Evolutionary conservation across 371 early-diverging fungal genomes (phyloP).

Genomic region (Mucor irregularis): DNA sequence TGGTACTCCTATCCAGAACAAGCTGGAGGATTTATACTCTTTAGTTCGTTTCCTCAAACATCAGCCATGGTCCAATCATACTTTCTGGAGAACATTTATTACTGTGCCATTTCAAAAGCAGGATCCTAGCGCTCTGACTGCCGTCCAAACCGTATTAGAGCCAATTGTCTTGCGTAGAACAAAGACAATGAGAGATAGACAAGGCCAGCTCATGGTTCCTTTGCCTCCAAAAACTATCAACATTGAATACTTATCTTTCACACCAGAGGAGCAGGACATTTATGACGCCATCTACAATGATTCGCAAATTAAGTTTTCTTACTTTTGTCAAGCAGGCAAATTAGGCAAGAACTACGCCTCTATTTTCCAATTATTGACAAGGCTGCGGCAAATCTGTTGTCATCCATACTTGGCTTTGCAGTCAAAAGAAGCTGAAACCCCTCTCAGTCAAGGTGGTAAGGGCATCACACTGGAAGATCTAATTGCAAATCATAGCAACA

Average conservation of each 20-base stretch:
- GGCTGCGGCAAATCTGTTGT: constrained; percentile 68
- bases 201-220: constrained; percentile 62
- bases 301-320: constrained; percentile 47
- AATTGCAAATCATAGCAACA: constrained; percentile 34
- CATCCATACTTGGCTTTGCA: constrained; percentile 59
- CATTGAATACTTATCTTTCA: constrained; percentile 61
- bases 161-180: constrained; percentile 69
- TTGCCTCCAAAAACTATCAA: constrained; percentile 62
- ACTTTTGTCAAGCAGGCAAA: constrained; percentile 47
- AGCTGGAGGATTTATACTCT: constrained; percentile 80
- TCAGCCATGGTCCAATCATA: constrained; percentile 68
- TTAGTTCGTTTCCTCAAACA: constrained; percentile 77
- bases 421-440: constrained; percentile 16
- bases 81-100: constrained; percentile 68
- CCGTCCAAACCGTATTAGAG: constrained; percentile 68
- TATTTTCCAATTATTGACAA: constrained; percentile 51
- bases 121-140: constrained; percentile 55
- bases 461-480: constrained; percentile 41
- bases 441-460: constrained; percentile 6
- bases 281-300: constrained; percentile 48
- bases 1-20: constrained; percentile 78
- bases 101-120: constrained; percentile 64
- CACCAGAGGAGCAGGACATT: constrained; percentile 44
- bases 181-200: constrained; percentile 55
- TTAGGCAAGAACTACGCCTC: constrained; percentile 47